Evolutionary conservation across 495 filamentous ascomycete species (phyloP), one percentile per base, ranked within the genome.

Genomic region (Hypoxylon perforatum): DNA sequence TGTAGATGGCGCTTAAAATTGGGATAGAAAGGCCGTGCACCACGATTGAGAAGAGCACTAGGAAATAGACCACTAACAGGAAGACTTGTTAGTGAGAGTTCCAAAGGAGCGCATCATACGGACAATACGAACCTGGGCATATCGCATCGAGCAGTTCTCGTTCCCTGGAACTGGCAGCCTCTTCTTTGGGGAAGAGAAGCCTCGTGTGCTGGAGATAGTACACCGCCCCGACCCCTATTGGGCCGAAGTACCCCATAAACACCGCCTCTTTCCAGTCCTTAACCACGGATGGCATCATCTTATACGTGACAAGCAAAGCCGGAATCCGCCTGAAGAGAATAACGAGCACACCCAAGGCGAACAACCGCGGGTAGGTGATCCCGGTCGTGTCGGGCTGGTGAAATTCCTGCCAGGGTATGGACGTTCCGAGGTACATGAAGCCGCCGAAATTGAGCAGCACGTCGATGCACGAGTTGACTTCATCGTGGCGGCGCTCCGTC

Each of bases 161-260:
- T 45, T 86, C 83, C 65, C 86, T 83, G 1, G 52, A 61, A 65
- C 86, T 85, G n/a, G 81, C 84, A 22, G 79, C 49, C 8, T 81
- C 79, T 5, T 78, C 79, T 33, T 80, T 74, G 3, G 84, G 84
- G 55, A 87, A 85, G 19, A 88, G 74, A 53, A 84, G 73, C 22
- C 82, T 81, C 0, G 86, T 80, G 68, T 87, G 85, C 66, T 87
- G 82, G 11, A 95, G 84, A 74, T 97, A 96, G 77, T 95, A 96
- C 33, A 96, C 82, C 1, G 93, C 91, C 28, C 89, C 89, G 19
- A 94, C 91, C 17, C 93, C 93, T 60, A 97, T 95, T 4, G 93
- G 93, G 1, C 92, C 92, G 71, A 97, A 96, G 76, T 94, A 94
- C 10, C 93, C 93, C 54, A 93, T 91, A 63, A 95, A 94, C 4